Percentiles rank a stretch among this genome's conserved stretches.
phyloP scores from a whole-genome alignment of 495 filamentous ascomycete species.

The Aspergillus carlsbadensis region DNA sequence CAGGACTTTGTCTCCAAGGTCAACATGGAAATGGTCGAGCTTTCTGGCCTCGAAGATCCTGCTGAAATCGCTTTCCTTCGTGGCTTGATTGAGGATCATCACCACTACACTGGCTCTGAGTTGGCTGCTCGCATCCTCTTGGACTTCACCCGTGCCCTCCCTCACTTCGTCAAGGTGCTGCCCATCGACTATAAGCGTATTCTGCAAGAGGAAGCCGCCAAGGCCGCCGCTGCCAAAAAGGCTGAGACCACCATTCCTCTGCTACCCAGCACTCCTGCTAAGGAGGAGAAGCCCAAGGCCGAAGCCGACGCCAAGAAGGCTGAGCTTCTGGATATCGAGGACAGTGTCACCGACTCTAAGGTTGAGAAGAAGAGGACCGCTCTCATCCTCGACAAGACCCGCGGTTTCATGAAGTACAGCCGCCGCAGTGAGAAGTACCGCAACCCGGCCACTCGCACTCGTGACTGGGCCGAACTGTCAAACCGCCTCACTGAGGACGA shows the following conservation, averaged over 20 bases:
- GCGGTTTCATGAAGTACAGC: constrained; percentile 98
- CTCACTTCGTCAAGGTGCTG: constrained; percentile 90
- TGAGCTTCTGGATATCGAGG: constrained; percentile 91
- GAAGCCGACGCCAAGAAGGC: constrained; percentile 65
- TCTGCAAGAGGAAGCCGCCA: constrained; percentile 79
- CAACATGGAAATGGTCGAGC: constrained; percentile 98
- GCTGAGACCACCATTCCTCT: constrained; percentile 81
- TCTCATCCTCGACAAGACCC: constrained; percentile 94
- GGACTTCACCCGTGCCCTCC: constrained; percentile 94
- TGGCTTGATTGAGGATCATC: constrained; percentile 94
- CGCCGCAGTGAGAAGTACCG: constrained; percentile 95
- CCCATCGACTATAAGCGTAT: constrained; percentile 98
- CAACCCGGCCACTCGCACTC: constrained; percentile 76
- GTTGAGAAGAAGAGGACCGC: constrained; percentile 92
- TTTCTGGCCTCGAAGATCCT: constrained; percentile 82
- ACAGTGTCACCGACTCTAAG: constrained; percentile 81
- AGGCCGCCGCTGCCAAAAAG: constrained; percentile 80
- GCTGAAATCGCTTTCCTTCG: constrained; percentile 92
- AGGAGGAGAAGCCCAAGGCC: constrained; percentile 58
- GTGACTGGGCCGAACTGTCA: constrained; percentile 95
- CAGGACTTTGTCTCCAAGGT: constrained; percentile 92
- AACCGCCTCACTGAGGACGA: constrained; percentile 90
- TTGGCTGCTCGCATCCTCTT: constrained; percentile 91
- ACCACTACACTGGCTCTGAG: constrained; percentile 98
- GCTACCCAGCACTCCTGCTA: constrained; percentile 57